A percentile compares a stretch with the other conserved stretches of the same genome.
Evolutionary conservation across 2,329 filamentous ascomycete species (phyloP).

Genomic region (Calcarisporium arbuscula): DNA sequence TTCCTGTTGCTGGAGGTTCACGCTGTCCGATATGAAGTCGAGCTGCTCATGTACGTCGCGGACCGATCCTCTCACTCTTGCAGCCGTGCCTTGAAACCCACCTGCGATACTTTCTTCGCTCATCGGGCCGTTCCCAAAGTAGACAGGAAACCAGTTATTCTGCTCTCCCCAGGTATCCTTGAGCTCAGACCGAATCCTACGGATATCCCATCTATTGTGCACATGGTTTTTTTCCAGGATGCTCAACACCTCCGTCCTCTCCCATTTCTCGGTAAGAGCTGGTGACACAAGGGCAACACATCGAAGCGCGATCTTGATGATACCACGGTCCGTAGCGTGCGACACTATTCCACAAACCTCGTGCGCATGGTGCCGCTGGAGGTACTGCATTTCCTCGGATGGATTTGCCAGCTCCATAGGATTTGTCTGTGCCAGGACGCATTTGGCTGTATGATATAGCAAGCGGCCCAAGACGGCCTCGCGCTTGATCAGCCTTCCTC

Average conservation of each 20-base stretch:
- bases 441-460: constrained; percentile 84
- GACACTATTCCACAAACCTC: constrained; percentile 87
- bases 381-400: constrained; percentile 60
- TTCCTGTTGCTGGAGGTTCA: too few species aligned
- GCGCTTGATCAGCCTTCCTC: constrained; percentile 69
- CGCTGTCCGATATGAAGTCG: too few species aligned
- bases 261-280: constrained; percentile 58
- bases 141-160: too few species aligned
- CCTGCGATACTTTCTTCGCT: too few species aligned
- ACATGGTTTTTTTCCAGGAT: constrained; percentile 57
- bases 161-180: constrained; percentile 74
- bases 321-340: constrained; percentile 73
- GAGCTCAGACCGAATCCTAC: constrained; percentile 65
- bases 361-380: constrained; percentile 69
- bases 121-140: too few species aligned
- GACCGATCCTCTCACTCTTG: too few species aligned
- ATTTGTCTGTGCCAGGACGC: constrained; percentile 73
- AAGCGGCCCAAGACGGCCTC: constrained; percentile 75
- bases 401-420: constrained; percentile 56
- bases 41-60: too few species aligned
- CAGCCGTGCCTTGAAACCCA: too few species aligned
- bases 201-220: constrained; percentile 66
- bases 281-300: constrained; percentile 73
- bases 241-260: constrained; percentile 74
- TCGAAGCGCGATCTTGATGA: constrained; percentile 72